A percentile compares a stretch with the other conserved stretches of the same genome.
Evolutionary conservation across 2,329 filamentous ascomycete genomes (phyloP).

Genomic region (Cladobotryum protrusum): DNA sequence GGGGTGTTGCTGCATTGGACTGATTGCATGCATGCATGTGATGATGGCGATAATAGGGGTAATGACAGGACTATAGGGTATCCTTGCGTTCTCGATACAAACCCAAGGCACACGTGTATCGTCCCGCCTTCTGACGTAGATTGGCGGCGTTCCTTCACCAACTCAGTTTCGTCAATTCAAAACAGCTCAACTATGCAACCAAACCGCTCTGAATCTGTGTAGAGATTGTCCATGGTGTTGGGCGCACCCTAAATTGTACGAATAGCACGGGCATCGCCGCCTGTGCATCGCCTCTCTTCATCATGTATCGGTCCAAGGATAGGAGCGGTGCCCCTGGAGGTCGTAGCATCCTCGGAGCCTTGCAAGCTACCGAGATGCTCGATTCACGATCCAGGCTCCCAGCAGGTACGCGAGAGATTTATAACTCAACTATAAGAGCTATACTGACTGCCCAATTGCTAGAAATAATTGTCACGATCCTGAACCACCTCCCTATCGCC

Average conservation of each 20-base stretch:
- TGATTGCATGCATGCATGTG: too few relatives aligned
- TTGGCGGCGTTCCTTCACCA: not conserved
- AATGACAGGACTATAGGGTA: too few relatives aligned
- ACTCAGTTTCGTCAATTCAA: not conserved
- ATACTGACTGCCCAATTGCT: not conserved
- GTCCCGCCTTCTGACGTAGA: not conserved
- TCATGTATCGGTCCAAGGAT: slow-evolving; percentile 41
- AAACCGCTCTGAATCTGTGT: not conserved
- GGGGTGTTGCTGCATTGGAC: too few relatives aligned
- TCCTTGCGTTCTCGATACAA: too few relatives aligned
- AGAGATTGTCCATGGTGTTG: slow-evolving; percentile 7
- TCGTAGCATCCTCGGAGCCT: slow-evolving; percentile 62
- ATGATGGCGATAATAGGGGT: too few relatives aligned
- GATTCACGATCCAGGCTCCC: slow-evolving; percentile 73
- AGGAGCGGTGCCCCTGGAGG: slow-evolving; percentile 27
- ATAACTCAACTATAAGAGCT: not conserved
- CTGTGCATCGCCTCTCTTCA: slow-evolving; percentile 10
- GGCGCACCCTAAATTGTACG: not conserved
- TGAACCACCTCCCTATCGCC: slow-evolving; percentile 80
- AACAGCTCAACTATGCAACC: slow-evolving; percentile 8
- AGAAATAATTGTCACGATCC: slow-evolving; percentile 83
- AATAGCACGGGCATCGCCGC: slow-evolving; percentile 8
- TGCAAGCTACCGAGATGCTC: slow-evolving; percentile 76
- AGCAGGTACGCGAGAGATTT: slow-evolving; percentile 53
- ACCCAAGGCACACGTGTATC: too few relatives aligned